phyloP scores from a whole-genome alignment of 148 eudicot genomes.

The Silene latifolia region DNA sequence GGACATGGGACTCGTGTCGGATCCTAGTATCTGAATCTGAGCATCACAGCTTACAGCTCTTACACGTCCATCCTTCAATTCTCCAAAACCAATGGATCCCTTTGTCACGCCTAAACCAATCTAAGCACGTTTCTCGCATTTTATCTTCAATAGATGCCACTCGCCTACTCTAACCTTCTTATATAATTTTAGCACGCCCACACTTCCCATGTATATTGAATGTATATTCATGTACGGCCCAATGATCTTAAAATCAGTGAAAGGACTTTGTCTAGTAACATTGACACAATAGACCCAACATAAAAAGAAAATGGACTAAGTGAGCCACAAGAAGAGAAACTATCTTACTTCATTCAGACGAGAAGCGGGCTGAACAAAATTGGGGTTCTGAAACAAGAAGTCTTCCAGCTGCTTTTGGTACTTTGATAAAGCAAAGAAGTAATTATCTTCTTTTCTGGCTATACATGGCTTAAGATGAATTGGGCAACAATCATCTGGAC shows the following conservation, averaged over 20 bases:
- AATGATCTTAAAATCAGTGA: not conserved
- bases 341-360: constrained; percentile 82
- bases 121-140: not conserved
- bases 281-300: not conserved
- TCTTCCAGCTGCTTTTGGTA: constrained; percentile 84
- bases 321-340: constrained; percentile 4
- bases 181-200: not conserved
- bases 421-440: constrained; percentile 91
- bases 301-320: not conserved
- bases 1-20: too few species aligned
- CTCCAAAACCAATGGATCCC: constrained; percentile 7
- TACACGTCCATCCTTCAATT: not conserved
- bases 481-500: constrained; percentile 69
- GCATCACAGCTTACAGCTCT: too few species aligned
- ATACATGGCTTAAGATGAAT: constrained; percentile 91
- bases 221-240: not conserved
- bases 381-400: constrained; percentile 50
- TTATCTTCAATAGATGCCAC: not conserved
- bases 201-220: not conserved
- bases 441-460: constrained; percentile 82
- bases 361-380: constrained; percentile 81
- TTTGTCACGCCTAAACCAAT: not conserved
- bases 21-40: too few species aligned
- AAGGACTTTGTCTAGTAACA: not conserved
- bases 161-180: not conserved